Base-by-base conservation (phyloP, 352 stramenopile genomes). In the Blastocystis sp. region DNA sequence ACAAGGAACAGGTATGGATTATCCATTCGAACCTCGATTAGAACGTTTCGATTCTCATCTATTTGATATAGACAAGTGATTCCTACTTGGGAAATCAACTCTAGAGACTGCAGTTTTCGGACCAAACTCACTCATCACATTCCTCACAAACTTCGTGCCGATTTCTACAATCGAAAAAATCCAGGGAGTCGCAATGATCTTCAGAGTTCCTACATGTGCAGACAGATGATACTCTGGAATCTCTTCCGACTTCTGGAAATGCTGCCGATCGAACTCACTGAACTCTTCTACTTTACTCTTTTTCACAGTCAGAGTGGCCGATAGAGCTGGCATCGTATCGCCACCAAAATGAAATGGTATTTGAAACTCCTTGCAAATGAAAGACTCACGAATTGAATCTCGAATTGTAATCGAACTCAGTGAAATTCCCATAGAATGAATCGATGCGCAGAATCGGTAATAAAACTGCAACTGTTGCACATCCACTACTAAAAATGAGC, bases 1-100 rank as follows among this genome's bases (percentile, higher is more conserved):
- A 88, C 11, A 4, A 88, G 29, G 29, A 79, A 88, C 7, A 88
- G 37, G 0, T 34, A 88, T 2, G 53, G 77, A 39, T 88, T 79
- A n/a, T 88, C 77, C 29, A 88, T 59, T 8, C 50, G 66, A n/a
- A 88, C 7, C n/a, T 79, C 66, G 39, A 88, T 29, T 0, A 26
- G 15, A 6, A 88, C 1, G 41, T 77, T 66, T 26, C 15, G 39
- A n/a, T 23, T 29, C 66, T n/a, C 18, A n/a, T 56, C 50, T 45
- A 34, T 11, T 23, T 13, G 26, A 6, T 5, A 56, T 45, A 53
- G 13, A 77, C 23, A 66, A 13, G 50, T n/a, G 20, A 59, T n/a
- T 1, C 20, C n/a, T 20, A 41, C 18, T 11, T 9, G 0, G 64
- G n/a, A 7, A 9, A 13, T 5, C 54, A 11, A 56, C 20, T 53